Conservation (phyloP, 768 basidiomycete species). For the Fistulinella prunicolor region DNA sequence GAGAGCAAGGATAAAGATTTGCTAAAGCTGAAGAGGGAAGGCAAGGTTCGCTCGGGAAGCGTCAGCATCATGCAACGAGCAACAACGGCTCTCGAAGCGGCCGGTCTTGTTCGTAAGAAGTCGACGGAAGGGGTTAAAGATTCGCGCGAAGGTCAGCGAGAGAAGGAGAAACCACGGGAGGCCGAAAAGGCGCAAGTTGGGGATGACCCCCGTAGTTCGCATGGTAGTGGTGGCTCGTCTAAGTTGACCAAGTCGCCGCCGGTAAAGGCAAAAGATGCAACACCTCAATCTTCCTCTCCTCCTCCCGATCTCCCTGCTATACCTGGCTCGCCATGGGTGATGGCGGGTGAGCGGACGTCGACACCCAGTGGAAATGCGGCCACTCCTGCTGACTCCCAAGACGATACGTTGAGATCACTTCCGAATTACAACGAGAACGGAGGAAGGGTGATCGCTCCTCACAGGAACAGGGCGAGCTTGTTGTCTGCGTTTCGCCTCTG, state of each 20-base stretch:
- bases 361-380: slow-evolving; percentile 35
- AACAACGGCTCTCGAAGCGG: slow-evolving; percentile 85
- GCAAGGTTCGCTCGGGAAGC: slow-evolving; percentile 77
- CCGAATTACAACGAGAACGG: slow-evolving; percentile 38
- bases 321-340: slow-evolving; percentile 71
- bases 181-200: slow-evolving; percentile 41
- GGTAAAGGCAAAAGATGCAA: slow-evolving; percentile 47
- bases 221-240: slow-evolving; percentile 55
- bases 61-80: slow-evolving; percentile 96
- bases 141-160: slow-evolving; percentile 48
- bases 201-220: slow-evolving; percentile 62
- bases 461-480: slow-evolving; percentile 73
- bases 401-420: slow-evolving; percentile 48
- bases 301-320: slow-evolving; percentile 38
- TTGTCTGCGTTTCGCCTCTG: slow-evolving; percentile 84
- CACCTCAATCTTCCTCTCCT: slow-evolving; percentile 48
- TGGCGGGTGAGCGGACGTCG: slow-evolving; percentile 47
- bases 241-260: slow-evolving; percentile 73
- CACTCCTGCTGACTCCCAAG: slow-evolving; percentile 53
- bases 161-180: slow-evolving; percentile 43
- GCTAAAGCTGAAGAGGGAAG: slow-evolving; percentile 47
- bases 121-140: slow-evolving; percentile 71
- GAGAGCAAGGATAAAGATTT: slow-evolving; percentile 49
- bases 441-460: slow-evolving; percentile 34
- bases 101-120: slow-evolving; percentile 80